These are phyloP conservation scores for Solanum clarkiae DNA, from an alignment of 257 asterid genomes.

Conservation along the genomic window DNA sequence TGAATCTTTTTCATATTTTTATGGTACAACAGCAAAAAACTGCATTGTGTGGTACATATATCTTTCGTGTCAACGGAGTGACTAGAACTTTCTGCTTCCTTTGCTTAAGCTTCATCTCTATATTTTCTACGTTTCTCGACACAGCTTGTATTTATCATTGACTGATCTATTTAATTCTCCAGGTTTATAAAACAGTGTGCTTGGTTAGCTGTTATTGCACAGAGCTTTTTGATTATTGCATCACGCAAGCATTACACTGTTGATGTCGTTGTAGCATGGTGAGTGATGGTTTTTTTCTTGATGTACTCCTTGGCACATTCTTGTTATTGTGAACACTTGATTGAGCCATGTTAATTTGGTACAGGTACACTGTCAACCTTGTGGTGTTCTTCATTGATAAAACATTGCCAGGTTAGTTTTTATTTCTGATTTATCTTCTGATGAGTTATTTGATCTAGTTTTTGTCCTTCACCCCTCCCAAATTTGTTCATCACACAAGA, in stretches of 20 bases:
- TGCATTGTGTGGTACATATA: neutral
- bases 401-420: slow-evolving; percentile 60
- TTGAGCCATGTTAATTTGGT: neutral
- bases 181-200: slow-evolving; percentile 80
- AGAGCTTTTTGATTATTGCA: slow-evolving; percentile 87
- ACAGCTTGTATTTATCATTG: neutral
- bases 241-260: slow-evolving; percentile 96
- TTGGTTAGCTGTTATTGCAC: slow-evolving; percentile 64
- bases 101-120: neutral
- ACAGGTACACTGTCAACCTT: slow-evolving; percentile 91
- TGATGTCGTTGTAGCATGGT: slow-evolving; percentile 97
- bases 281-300: neutral
- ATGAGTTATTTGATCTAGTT: neutral
- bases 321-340: neutral
- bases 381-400: slow-evolving; percentile 88
- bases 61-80: neutral
- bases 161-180: slow-evolving; percentile 3
- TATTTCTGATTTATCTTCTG: neutral
- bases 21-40: neutral
- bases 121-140: neutral
- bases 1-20: neutral
- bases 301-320: neutral
- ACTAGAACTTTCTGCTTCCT: neutral
- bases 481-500: neutral
- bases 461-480: neutral